Evolutionary conservation across 768 basidiomycete species (phyloP).

Genomic region (Hygrocybe coccinea): DNA sequence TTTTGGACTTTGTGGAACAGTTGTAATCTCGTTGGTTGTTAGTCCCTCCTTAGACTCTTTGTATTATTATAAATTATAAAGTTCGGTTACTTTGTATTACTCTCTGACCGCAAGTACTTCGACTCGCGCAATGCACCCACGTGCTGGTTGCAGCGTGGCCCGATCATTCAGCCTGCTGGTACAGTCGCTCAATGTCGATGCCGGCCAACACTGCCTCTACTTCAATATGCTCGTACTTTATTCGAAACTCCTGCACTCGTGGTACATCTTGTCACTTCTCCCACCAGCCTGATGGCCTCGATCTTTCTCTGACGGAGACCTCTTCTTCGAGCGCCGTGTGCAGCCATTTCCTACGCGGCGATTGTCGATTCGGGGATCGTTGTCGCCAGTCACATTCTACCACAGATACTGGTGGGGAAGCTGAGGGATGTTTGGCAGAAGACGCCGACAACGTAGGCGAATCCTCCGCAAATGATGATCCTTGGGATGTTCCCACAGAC

Average conservation of each 20-base stretch:
- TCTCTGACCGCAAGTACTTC: too few species aligned
- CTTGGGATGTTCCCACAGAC: not conserved
- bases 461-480: not conserved
- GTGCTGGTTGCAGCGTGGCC: too few species aligned
- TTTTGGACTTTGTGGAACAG: too few species aligned
- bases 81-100: too few species aligned
- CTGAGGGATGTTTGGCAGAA: not conserved
- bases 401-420: not conserved
- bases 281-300: conserved; percentile 26
- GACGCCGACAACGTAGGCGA: not conserved
- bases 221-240: conserved; percentile 40
- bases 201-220: conserved; percentile 16
- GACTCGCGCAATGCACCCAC: too few species aligned
- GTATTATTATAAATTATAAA: too few species aligned
- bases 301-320: conserved; percentile 27
- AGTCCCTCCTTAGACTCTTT: too few species aligned
- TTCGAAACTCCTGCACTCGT: conserved; percentile 31
- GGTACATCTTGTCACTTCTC: conserved; percentile 30
- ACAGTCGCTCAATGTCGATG: not conserved
- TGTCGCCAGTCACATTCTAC: not conserved
- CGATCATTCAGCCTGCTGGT: too few species aligned
- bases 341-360: conserved; percentile 6
- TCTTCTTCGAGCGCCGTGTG: conserved; percentile 18
- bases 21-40: too few species aligned
- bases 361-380: not conserved